phyloP scores from a whole-genome alignment of 2,329 filamentous ascomycete species.

The Cercospora nicotianae region DNA sequence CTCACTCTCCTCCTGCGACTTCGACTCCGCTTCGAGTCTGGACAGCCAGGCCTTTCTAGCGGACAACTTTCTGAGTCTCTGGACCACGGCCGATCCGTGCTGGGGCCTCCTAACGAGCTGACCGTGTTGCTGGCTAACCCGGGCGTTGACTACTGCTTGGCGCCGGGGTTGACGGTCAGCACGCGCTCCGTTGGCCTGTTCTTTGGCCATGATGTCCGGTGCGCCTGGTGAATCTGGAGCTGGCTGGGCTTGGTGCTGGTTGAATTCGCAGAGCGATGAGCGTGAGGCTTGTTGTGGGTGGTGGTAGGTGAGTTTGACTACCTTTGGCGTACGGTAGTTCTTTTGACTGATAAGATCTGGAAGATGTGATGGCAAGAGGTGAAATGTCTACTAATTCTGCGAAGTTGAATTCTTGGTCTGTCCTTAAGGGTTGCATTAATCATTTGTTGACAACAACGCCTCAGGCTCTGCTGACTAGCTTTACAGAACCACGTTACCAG shows the following conservation, averaged over 20 bases:
- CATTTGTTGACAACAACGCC: not conserved
- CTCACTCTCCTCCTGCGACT: not conserved
- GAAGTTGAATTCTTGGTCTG: not conserved
- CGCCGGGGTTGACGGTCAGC: not conserved
- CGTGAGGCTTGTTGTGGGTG: not conserved
- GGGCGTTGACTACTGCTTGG: not conserved
- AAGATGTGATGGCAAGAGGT: not conserved
- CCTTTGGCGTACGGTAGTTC: not conserved
- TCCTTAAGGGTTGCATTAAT: not conserved
- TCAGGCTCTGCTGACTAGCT: not conserved
- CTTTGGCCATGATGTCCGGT: not conserved
- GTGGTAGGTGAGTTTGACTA: not conserved
- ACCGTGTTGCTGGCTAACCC: too few relatives aligned
- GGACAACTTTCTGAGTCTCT: not conserved
- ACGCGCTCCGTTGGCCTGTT: not conserved
- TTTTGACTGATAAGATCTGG: not conserved
- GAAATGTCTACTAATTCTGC: not conserved
- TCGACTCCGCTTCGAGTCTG: not conserved
- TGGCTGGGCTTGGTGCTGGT: not conserved
- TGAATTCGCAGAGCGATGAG: not conserved
- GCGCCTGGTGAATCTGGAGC: not conserved
- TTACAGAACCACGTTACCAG: not conserved
- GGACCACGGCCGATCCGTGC: too few relatives aligned
- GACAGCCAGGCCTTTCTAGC: not conserved
- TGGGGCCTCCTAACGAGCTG: too few relatives aligned